Percentiles rank a stretch among this genome's conserved stretches.
Conservation (phyloP, 2,329 filamentous ascomycete genomes). For the Rhynchosporium agropyri region DNA sequence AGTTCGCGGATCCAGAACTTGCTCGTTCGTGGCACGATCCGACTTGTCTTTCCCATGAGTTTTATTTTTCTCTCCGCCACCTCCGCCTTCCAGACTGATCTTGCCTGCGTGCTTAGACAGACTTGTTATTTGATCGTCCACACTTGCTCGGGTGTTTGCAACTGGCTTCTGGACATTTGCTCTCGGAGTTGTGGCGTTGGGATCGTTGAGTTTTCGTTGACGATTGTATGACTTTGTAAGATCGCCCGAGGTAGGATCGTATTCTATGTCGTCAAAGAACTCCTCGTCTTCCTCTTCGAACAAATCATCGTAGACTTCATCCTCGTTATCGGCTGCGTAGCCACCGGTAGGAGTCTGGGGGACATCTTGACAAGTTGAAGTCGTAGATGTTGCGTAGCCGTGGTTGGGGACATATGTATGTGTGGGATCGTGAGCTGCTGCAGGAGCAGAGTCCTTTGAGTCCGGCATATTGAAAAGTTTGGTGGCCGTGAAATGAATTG, state of each 20-base stretch:
- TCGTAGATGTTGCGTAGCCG: slow-evolving; percentile 48
- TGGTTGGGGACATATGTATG: slow-evolving; percentile 53
- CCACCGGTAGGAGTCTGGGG: slow-evolving; percentile 43
- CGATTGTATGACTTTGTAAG: slow-evolving; percentile 85
- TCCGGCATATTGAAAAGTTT: slow-evolving; percentile 29
- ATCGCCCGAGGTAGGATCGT: slow-evolving; percentile 63
- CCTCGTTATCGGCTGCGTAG: slow-evolving; percentile 44
- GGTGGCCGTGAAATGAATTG: not conserved
- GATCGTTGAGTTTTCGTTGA: slow-evolving; percentile 67
- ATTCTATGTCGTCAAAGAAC: slow-evolving; percentile 58
- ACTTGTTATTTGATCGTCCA: slow-evolving; percentile 88
- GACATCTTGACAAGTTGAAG: slow-evolving; percentile 41
- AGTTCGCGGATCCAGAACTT: slow-evolving; percentile 91
- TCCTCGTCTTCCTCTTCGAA: slow-evolving; percentile 66
- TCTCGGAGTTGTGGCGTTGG: slow-evolving; percentile 57
- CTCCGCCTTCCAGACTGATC: slow-evolving; percentile 72
- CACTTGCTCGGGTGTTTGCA: slow-evolving; percentile 75
- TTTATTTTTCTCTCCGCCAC: slow-evolving; percentile 56
- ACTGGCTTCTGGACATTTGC: slow-evolving; percentile 78
- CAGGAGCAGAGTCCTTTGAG: slow-evolving; percentile 38
- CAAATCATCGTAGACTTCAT: slow-evolving; percentile 50
- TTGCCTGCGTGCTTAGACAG: slow-evolving; percentile 84
- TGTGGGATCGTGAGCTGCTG: slow-evolving; percentile 49
- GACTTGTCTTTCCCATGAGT: slow-evolving; percentile 78
- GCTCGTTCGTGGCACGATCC: slow-evolving; percentile 90